Evolutionary conservation across 768 basidiomycete species (phyloP).

Genomic region (Hebeloma cylindrosporum): DNA sequence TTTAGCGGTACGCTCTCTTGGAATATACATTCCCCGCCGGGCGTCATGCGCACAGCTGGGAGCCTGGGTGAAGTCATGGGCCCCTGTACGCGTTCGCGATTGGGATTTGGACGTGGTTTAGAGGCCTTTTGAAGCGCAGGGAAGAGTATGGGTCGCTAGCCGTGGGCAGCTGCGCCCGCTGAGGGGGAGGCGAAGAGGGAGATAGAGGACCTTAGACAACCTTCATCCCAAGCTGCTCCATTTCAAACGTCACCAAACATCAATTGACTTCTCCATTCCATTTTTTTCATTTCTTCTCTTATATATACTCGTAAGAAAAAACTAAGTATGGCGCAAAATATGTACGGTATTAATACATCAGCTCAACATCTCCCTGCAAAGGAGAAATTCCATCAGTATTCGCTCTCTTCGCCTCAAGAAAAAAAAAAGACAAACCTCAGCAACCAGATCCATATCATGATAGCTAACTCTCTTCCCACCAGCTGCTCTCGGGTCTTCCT

Average conservation of each 20-base stretch:
- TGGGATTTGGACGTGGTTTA: no score
- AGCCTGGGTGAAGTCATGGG: slow-evolving; percentile 37
- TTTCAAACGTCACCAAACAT: slow-evolving; percentile 39
- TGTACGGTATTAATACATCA: slow-evolving; percentile 41
- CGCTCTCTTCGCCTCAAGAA: slow-evolving; percentile 9
- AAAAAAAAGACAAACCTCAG: slow-evolving; percentile 51
- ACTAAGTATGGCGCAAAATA: no score
- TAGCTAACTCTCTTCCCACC: slow-evolving; percentile 90
- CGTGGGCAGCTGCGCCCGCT: background rate
- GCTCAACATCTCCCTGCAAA: slow-evolving; percentile 60
- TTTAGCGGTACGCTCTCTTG: slow-evolving; percentile 48
- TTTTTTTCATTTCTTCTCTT: no score
- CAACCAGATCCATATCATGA: slow-evolving; percentile 93
- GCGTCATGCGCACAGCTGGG: slow-evolving; percentile 54
- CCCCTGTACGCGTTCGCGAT: no score
- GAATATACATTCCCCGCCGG: slow-evolving; percentile 41
- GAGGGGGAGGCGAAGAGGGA: background rate
- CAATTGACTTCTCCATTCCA: background rate
- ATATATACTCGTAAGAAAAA: no score
- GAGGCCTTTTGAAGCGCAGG: no score
- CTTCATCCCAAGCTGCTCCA: slow-evolving; percentile 10
- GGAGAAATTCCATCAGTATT: slow-evolving; percentile 14
- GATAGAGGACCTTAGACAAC: slow-evolving; percentile 1
- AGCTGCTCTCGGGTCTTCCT: slow-evolving; percentile 90
- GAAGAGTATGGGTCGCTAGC: no score